phyloP scores from a whole-genome alignment of 192 early-diverging fungal species.

The Coemansia sp. region DNA sequence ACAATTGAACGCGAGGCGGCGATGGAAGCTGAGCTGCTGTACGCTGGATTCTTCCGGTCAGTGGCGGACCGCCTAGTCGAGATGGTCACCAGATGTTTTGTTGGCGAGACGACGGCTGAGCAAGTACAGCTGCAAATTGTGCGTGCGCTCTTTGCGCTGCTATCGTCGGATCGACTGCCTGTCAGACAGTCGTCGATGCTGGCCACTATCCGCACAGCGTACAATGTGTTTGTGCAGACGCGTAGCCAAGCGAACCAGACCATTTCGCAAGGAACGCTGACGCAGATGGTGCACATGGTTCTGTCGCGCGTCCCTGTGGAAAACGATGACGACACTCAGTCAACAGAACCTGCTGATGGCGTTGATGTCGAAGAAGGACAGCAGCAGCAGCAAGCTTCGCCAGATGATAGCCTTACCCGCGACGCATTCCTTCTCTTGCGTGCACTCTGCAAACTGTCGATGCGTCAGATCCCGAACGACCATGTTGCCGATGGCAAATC shows the following conservation, averaged over 20 bases:
- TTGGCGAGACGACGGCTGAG: conserved; percentile 77
- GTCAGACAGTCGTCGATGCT: conserved; percentile 76
- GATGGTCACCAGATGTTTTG: conserved; percentile 75
- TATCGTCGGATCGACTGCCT: conserved; percentile 64
- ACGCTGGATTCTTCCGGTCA: conserved; percentile 3
- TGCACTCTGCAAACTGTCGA: conserved; percentile 84
- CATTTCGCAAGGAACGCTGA: conserved; percentile 82
- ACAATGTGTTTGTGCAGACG: conserved; percentile 85
- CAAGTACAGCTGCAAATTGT: conserved; percentile 89
- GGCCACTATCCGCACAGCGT: conserved; percentile 77
- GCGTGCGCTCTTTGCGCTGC: conserved; percentile 84
- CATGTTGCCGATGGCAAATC: conserved; percentile 73
- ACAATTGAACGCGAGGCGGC: conserved; percentile 1
- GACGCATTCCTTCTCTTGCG: conserved; percentile 86
- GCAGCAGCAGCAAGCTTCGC: not conserved
- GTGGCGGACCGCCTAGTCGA: conserved; percentile 60
- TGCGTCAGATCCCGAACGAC: conserved; percentile 73
- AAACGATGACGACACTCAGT: conserved; percentile 9
- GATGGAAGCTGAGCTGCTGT: conserved; percentile 19
- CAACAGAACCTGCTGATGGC: not conserved
- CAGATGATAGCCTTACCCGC: conserved; percentile 46
- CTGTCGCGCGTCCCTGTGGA: conserved; percentile 64
- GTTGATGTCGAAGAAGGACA: not conserved
- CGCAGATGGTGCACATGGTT: conserved; percentile 84
- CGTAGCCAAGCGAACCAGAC: conserved; percentile 73